A percentile compares a stretch with the other conserved stretches of the same genome.
Conservation (phyloP, 306 rosid genomes). For the Morella rubra region DNA sequence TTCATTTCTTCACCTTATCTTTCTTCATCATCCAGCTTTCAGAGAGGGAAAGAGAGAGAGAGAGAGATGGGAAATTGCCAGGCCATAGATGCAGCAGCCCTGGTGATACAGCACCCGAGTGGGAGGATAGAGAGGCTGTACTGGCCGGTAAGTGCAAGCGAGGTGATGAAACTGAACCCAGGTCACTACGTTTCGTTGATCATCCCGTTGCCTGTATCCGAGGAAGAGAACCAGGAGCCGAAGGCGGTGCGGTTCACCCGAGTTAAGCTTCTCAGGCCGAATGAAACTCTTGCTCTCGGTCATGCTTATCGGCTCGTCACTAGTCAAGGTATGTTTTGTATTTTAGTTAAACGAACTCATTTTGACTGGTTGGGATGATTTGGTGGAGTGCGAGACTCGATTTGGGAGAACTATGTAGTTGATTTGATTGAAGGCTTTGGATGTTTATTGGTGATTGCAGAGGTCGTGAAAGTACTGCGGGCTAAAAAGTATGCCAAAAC, state of each 20-base stretch:
- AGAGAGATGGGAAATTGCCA: slow-evolving; percentile 89
- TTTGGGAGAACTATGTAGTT: slow-evolving; percentile 8
- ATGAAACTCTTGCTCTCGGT: slow-evolving; percentile 88
- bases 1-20: slow-evolving; percentile 28
- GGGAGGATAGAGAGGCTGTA: slow-evolving; percentile 87
- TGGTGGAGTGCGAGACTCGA: not conserved
- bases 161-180: slow-evolving; percentile 83
- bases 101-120: slow-evolving; percentile 89
- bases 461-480: slow-evolving; percentile 82
- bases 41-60: slow-evolving; percentile 1
- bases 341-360: not conserved
- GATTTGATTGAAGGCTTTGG: slow-evolving; percentile 20
- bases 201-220: slow-evolving; percentile 68
- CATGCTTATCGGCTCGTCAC: slow-evolving; percentile 95
- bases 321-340: slow-evolving; percentile 53
- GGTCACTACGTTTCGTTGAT: slow-evolving; percentile 93
- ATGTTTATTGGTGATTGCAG: slow-evolving; percentile 40
- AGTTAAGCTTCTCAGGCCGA: slow-evolving; percentile 90
- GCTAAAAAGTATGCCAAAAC: slow-evolving; percentile 82
- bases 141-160: slow-evolving; percentile 73
- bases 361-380: not conserved
- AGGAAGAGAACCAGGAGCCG: slow-evolving; percentile 38
- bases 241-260: slow-evolving; percentile 75
- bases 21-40: slow-evolving; percentile 18
- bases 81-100: slow-evolving; percentile 96